Conservation (phyloP, 306 rosid species). For the Fagus sylvatica region DNA sequence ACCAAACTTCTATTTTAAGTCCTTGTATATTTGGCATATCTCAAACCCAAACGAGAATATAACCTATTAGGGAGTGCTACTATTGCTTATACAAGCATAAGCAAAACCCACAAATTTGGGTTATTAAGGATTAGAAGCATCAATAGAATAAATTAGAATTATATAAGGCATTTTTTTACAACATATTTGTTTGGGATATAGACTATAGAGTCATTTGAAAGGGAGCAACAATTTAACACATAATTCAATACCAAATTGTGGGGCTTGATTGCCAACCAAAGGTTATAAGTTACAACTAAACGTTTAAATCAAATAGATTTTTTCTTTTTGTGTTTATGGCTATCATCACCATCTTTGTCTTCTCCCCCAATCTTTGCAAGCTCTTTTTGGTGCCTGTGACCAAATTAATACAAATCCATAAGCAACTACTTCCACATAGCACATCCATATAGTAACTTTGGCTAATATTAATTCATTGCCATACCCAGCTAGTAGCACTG, state of each 20-base stretch:
- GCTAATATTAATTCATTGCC: background rate
- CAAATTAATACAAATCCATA: slow-evolving; percentile 5
- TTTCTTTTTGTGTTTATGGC: slow-evolving; percentile 40
- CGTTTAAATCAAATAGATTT: slow-evolving; percentile 26
- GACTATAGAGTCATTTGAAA: background rate
- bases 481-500: background rate
- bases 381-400: slow-evolving; percentile 50
- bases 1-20: too few relatives aligned
- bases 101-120: background rate
- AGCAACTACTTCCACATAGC: background rate
- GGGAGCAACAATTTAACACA: background rate
- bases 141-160: too few relatives aligned
- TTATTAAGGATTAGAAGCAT: background rate
- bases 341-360: slow-evolving; percentile 35
- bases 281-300: slow-evolving; percentile 9
- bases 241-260: slow-evolving; percentile 40
- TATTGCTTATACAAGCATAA: too few relatives aligned
- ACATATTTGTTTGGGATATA: too few relatives aligned
- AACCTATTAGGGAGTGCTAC: too few relatives aligned
- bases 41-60: too few relatives aligned
- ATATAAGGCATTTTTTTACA: too few relatives aligned
- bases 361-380: slow-evolving; percentile 35
- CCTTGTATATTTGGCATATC: too few relatives aligned
- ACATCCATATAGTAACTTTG: background rate
- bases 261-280: slow-evolving; percentile 5